Evolutionary conservation across 179 eudicot species (phyloP).

Genomic region (Sideroxylon spinosum): DNA sequence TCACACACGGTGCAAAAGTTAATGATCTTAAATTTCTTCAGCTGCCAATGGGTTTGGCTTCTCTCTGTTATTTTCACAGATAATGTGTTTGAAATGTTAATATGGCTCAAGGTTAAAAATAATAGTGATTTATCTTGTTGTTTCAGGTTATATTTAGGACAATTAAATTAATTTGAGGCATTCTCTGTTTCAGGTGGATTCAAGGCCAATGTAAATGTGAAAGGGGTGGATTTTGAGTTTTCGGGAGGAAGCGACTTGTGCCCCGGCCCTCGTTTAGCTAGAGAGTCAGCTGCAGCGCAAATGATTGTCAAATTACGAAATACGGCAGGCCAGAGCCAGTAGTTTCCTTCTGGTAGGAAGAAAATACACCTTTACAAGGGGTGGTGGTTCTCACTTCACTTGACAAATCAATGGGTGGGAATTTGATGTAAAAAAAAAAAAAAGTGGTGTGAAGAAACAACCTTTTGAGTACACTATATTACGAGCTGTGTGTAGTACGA

Average conservation of each 20-base stretch:
- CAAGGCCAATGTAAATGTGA: constrained; percentile 33
- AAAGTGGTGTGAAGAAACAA: no score
- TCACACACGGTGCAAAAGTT: no score
- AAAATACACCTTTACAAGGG: no score
- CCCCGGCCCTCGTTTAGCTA: constrained; percentile 38
- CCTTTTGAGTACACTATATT: no score
- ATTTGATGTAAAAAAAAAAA: no score
- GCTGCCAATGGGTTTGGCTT: background rate
- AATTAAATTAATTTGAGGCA: background rate
- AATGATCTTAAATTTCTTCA: background rate
- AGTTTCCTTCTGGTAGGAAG: background rate
- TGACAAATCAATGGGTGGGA: no score
- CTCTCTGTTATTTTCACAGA: no score
- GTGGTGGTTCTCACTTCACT: no score
- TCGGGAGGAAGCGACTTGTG: constrained; percentile 31
- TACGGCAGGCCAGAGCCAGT: constrained; percentile 23
- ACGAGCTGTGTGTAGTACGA: no score
- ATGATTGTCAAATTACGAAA: constrained; percentile 36
- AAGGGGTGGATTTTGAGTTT: constrained; percentile 46
- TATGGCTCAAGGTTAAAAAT: no score
- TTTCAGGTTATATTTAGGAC: background rate
- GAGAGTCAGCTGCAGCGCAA: constrained; percentile 55
- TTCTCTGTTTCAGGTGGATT: constrained; percentile 38
- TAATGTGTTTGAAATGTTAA: no score
- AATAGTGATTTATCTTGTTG: no score